Evolutionary conservation across 108 stramenopile species (phyloP).

Genomic region (Bacterosira constricta): DNA sequence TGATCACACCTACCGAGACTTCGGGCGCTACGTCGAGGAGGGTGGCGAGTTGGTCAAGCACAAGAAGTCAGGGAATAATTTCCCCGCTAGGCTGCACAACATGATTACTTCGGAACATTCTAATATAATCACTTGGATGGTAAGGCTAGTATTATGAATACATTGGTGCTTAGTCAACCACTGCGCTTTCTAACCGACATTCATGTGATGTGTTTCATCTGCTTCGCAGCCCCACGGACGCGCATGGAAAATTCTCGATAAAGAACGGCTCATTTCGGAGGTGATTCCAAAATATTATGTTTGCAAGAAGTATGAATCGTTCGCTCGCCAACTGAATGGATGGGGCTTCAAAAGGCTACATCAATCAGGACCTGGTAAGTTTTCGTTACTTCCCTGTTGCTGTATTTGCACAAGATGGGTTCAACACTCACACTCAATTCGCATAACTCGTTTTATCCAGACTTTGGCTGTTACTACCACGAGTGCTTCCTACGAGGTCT

Average conservation of each 20-base stretch:
- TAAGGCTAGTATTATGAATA: too few species aligned
- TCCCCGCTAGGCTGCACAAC: background rate
- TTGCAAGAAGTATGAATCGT: constrained; percentile 10
- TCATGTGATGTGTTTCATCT: too few species aligned
- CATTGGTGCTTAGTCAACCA: too few species aligned
- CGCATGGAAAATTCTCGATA: background rate
- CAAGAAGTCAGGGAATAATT: constrained; percentile 8
- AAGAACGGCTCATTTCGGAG: background rate
- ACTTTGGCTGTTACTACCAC: constrained; percentile 13
- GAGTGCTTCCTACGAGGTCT: constrained; percentile 14
- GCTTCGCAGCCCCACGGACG: constrained; percentile 10
- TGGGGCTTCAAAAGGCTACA: constrained; percentile 15
- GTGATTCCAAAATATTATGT: background rate
- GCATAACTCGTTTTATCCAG: background rate
- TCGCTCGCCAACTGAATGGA: constrained; percentile 1
- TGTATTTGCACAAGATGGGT: background rate
- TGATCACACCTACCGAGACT: too few species aligned
- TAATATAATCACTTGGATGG: constrained; percentile 1
- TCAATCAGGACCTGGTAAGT: constrained; percentile 3
- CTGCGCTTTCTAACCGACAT: too few species aligned
- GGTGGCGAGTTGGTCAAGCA: background rate
- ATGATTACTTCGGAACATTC: background rate
- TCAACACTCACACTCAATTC: background rate
- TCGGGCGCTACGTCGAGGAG: constrained; percentile 10
- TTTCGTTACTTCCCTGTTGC: background rate